Evolutionary conservation across 2,329 filamentous ascomycete genomes (phyloP).

Genomic region (Biscogniauxia sp.): DNA sequence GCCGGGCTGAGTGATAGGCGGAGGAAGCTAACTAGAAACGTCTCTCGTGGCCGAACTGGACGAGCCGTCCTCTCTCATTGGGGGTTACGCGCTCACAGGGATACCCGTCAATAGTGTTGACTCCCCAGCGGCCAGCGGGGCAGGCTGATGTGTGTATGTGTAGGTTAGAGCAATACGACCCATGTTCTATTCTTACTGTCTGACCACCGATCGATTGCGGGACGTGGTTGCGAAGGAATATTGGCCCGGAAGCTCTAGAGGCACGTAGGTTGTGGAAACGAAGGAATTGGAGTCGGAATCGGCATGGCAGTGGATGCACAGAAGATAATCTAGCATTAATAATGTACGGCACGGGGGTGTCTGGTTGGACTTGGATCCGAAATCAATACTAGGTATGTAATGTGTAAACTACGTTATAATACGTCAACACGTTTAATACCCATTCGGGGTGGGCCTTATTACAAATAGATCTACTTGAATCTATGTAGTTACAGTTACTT

Average conservation of each 20-base stretch:
- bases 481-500: too few species aligned
- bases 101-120: background rate
- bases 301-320: too few species aligned
- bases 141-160: background rate
- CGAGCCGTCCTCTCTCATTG: background rate
- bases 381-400: too few species aligned
- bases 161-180: too few species aligned
- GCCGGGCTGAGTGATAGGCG: conserved; percentile 14
- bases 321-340: background rate
- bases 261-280: too few species aligned
- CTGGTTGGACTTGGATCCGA: background rate
- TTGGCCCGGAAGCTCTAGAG: background rate
- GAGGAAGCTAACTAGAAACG: conserved; percentile 16
- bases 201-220: background rate
- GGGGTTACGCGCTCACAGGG: background rate
- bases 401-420: too few species aligned
- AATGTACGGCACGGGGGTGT: background rate
- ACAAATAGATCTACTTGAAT: too few species aligned
- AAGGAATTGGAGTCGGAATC: too few species aligned
- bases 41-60: conserved; percentile 2
- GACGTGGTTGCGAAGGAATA: background rate
- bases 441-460: background rate
- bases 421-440: background rate
- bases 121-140: background rate
- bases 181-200: background rate